Conservation (phyloP, 2,329 filamentous ascomycete species). For the Colletotrichum aenigma region DNA sequence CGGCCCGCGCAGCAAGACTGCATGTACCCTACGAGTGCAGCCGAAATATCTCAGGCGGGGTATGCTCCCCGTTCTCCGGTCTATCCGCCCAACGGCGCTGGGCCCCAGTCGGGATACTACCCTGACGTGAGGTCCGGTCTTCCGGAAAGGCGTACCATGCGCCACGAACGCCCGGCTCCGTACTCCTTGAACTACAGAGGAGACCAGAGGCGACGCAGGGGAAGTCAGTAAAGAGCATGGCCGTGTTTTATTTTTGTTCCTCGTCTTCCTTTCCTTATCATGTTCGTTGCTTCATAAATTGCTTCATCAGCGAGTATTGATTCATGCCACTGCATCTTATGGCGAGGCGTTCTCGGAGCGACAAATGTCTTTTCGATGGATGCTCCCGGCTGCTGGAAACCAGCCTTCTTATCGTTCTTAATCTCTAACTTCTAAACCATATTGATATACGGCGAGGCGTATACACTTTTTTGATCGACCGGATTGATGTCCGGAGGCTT, state of each 20-base stretch:
- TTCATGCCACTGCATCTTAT: background rate
- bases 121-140: slow-evolving; percentile 6
- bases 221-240: background rate
- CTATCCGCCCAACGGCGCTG: background rate
- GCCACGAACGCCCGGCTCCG: slow-evolving; percentile 11
- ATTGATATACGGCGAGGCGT: background rate
- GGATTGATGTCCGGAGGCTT: background rate
- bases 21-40: background rate
- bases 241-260: too few species aligned
- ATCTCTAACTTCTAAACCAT: background rate
- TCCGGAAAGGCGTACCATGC: slow-evolving; percentile 11
- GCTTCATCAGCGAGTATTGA: background rate
- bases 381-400: slow-evolving; percentile 4
- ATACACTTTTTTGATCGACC: background rate
- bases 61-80: slow-evolving; percentile 15
- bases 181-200: slow-evolving; percentile 11
- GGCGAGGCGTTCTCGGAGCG: slow-evolving; percentile 10
- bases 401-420: background rate
- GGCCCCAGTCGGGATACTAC: background rate
- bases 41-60: slow-evolving; percentile 5
- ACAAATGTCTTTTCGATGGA: background rate
- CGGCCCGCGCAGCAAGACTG: background rate
- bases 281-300: background rate
- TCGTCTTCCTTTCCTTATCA: background rate
- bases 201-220: slow-evolving; percentile 9